Evolutionary conservation across 148 eudicot genomes (phyloP).

Genomic region (Diospyros kaki): DNA sequence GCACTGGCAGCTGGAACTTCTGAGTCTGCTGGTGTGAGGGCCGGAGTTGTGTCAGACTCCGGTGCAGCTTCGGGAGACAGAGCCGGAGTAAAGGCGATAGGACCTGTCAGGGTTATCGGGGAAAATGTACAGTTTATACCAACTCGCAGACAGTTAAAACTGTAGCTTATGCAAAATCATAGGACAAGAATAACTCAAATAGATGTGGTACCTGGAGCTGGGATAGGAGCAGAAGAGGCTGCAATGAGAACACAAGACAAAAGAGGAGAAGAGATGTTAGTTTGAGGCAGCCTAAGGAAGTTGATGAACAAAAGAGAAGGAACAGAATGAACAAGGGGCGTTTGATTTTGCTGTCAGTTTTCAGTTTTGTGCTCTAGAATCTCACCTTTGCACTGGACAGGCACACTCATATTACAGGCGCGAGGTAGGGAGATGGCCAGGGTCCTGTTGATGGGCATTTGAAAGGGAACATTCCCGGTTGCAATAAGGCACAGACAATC

Average conservation of each 20-base stretch:
- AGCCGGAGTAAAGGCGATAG: conserved; percentile 36
- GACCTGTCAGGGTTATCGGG: conserved; percentile 30
- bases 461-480: conserved; percentile 61
- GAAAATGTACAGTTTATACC: too few species aligned
- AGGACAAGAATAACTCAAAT: neutral
- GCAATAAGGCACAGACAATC: conserved; percentile 66
- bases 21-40: conserved; percentile 35
- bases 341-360: too few species aligned
- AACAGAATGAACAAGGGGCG: neutral
- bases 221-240: conserved; percentile 59
- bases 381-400: conserved; percentile 80
- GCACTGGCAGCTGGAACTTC: conserved; percentile 36
- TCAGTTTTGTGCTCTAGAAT: neutral
- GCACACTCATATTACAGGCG: conserved; percentile 80
- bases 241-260: conserved; percentile 18
- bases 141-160: too few species aligned
- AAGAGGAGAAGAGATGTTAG: neutral
- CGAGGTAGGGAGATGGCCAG: conserved; percentile 70
- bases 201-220: conserved; percentile 65
- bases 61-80: conserved; percentile 30
- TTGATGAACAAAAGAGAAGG: neutral
- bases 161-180: neutral
- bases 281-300: neutral
- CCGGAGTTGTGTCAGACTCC: conserved; percentile 34
- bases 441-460: conserved; percentile 66